Evolutionary conservation across 2,329 filamentous ascomycete species (phyloP).

Genomic region (Chrysoporthe cubensis): DNA sequence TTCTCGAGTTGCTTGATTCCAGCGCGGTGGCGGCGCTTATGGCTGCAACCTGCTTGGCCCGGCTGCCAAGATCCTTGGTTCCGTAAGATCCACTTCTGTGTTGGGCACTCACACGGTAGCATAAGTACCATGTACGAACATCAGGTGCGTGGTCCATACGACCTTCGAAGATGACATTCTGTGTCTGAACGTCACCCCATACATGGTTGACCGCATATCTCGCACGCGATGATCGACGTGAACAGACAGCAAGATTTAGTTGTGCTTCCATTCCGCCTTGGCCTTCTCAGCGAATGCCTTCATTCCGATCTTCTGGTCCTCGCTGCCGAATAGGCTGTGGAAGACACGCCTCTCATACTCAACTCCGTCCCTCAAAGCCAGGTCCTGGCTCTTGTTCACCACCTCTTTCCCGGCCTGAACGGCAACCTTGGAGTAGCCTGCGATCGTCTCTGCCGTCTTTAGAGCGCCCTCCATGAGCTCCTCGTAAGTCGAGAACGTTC

Average conservation of each 20-base stretch:
- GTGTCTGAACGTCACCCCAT: neutral
- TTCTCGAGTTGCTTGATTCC: slow-evolving; percentile 3
- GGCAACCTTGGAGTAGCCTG: slow-evolving; percentile 82
- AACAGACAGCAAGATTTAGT: slow-evolving; percentile 50
- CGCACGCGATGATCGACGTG: neutral
- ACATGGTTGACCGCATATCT: neutral
- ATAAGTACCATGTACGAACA: slow-evolving; percentile 3
- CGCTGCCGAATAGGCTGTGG: slow-evolving; percentile 88
- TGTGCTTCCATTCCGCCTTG: slow-evolving; percentile 87
- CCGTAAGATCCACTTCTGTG: slow-evolving; percentile 20
- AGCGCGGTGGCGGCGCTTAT: slow-evolving; percentile 25
- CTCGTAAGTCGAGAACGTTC: slow-evolving; percentile 78
- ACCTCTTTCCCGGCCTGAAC: slow-evolving; percentile 93
- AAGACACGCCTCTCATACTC: slow-evolving; percentile 95
- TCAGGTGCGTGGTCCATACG: slow-evolving; percentile 14
- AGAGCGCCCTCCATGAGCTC: slow-evolving; percentile 81
- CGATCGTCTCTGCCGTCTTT: slow-evolving; percentile 86
- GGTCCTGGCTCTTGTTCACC: slow-evolving; percentile 98
- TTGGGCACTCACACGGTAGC: slow-evolving; percentile 23
- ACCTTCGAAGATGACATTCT: slow-evolving; percentile 1
- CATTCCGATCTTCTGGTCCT: slow-evolving; percentile 98
- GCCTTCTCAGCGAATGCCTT: slow-evolving; percentile 93
- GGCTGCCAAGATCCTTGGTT: slow-evolving; percentile 9
- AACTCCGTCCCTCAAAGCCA: slow-evolving; percentile 84
- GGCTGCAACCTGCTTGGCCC: slow-evolving; percentile 26